These are phyloP conservation scores for Auriscalpium microsporum DNA, from an alignment of 768 basidiomycete species.

Conservation along the genomic window DNA sequence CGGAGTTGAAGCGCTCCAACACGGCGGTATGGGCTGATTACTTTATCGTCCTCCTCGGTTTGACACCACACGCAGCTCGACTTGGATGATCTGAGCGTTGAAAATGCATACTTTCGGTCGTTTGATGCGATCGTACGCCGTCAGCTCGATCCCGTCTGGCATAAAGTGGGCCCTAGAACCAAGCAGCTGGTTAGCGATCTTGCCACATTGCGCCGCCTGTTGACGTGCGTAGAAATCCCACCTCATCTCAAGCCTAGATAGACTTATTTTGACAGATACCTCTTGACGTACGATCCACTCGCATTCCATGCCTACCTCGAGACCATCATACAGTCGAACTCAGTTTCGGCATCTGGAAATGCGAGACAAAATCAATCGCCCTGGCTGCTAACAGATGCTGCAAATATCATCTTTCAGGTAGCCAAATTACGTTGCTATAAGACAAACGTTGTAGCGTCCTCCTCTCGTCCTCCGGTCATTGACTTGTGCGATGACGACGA, in stretches of 20 bases:
- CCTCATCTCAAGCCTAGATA: not conserved
- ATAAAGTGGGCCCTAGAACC: slow-evolving; percentile 88
- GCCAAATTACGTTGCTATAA: slow-evolving; percentile 80
- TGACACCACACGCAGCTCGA: slow-evolving; percentile 55
- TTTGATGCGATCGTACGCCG: slow-evolving; percentile 85
- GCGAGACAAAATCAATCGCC: slow-evolving; percentile 64
- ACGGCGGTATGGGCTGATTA: slow-evolving; percentile 38
- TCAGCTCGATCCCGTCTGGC: slow-evolving; percentile 92
- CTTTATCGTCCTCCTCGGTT: not conserved
- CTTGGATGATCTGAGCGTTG: slow-evolving; percentile 84
- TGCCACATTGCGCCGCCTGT: slow-evolving; percentile 71
- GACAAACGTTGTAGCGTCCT: slow-evolving; percentile 25
- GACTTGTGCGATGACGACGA: slow-evolving; percentile 56
- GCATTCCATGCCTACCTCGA: slow-evolving; percentile 90
- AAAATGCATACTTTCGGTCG: slow-evolving; percentile 89
- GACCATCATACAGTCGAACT: slow-evolving; percentile 64
- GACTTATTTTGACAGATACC: slow-evolving; percentile 43
- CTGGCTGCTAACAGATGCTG: slow-evolving; percentile 91
- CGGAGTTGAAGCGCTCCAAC: slow-evolving; percentile 84
- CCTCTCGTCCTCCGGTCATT: slow-evolving; percentile 18
- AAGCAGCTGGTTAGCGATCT: slow-evolving; percentile 89
- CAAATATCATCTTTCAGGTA: slow-evolving; percentile 73
- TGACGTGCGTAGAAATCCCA: slow-evolving; percentile 44
- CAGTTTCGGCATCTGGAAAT: slow-evolving; percentile 39
- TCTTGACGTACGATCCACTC: slow-evolving; percentile 84